Percentiles rank a stretch among this genome's conserved stretches.
phyloP scores from a whole-genome alignment of 2,329 filamentous ascomycete species.

The Verticillium nonalfalfae region DNA sequence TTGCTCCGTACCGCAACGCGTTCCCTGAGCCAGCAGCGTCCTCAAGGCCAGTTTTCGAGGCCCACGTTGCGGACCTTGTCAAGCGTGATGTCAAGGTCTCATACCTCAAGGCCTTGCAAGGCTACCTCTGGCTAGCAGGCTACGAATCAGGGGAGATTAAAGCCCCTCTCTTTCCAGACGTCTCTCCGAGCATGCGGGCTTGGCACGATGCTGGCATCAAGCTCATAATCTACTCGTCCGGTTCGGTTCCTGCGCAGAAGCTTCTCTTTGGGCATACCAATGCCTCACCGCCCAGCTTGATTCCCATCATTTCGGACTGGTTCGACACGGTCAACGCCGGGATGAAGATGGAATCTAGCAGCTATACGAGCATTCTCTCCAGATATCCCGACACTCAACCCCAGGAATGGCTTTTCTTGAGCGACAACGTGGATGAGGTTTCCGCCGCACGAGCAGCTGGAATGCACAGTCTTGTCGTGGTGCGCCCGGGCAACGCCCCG shows the following conservation, averaged over 20 bases:
- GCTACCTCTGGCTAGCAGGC: slow-evolving; percentile 70
- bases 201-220: slow-evolving; percentile 52
- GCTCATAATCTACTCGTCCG: slow-evolving; percentile 76
- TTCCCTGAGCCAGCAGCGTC: slow-evolving; percentile 61
- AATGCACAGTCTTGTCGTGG: slow-evolving; percentile 56
- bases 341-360: slow-evolving; percentile 59
- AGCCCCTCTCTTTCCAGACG: slow-evolving; percentile 70
- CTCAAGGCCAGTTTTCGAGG: slow-evolving; percentile 52
- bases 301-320: slow-evolving; percentile 54
- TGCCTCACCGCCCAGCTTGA: slow-evolving; percentile 52
- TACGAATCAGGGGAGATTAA: slow-evolving; percentile 64
- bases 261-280: slow-evolving; percentile 67
- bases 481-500: slow-evolving; percentile 64
- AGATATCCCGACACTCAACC: slow-evolving; percentile 37
- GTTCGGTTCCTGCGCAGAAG: slow-evolving; percentile 75
- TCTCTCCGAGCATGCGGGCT: slow-evolving; percentile 52
- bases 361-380: slow-evolving; percentile 60
- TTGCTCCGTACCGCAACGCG: slow-evolving; percentile 61
- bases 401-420: slow-evolving; percentile 66
- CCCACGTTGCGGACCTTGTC: slow-evolving; percentile 66
- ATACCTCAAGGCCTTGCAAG: slow-evolving; percentile 75
- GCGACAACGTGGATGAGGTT: slow-evolving; percentile 70
- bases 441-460: slow-evolving; percentile 54
- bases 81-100: slow-evolving; percentile 66
- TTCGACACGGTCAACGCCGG: slow-evolving; percentile 81